A percentile compares a stretch with the other conserved stretches of the same genome.
These are phyloP conservation scores for Agaricus blazei DNA, from an alignment of 768 basidiomycete species.

Conservation along the genomic window DNA sequence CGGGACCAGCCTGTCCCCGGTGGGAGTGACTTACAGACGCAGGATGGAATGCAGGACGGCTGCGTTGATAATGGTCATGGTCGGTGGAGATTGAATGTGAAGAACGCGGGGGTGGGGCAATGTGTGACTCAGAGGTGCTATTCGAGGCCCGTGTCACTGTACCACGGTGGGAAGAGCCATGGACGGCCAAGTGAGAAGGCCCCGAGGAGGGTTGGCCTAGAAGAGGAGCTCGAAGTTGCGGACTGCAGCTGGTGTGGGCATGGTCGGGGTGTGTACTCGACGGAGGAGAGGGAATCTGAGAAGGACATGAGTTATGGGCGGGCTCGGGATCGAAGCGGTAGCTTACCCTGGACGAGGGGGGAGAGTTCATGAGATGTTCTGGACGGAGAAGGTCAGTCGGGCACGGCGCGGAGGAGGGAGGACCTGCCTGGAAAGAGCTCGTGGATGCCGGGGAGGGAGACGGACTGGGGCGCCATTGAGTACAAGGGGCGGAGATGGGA, in stretches of 20 bases:
- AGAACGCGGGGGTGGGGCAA: not conserved
- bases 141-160: not conserved
- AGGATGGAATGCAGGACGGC: not conserved
- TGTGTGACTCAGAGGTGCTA: not conserved
- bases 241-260: not conserved
- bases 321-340: not conserved
- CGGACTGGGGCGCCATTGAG: conserved; percentile 9
- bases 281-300: not conserved
- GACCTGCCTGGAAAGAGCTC: conserved; percentile 51
- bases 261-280: not conserved
- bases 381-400: not conserved
- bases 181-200: not conserved
- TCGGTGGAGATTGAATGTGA: not conserved
- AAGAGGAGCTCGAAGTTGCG: not conserved
- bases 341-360: not conserved
- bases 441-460: conserved; percentile 44
- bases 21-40: not conserved
- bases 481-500: not conserved
- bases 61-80: conserved; percentile 2
- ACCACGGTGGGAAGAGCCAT: not conserved
- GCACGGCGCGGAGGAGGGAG: not conserved
- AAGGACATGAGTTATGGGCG: not conserved
- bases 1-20: conserved; percentile 1
- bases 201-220: not conserved
- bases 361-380: conserved; percentile 17